A percentile compares a stretch with the other conserved stretches of the same genome.
Evolutionary conservation across 139 green algal species (phyloP).

Genomic region (Tetraselmis striata): DNA sequence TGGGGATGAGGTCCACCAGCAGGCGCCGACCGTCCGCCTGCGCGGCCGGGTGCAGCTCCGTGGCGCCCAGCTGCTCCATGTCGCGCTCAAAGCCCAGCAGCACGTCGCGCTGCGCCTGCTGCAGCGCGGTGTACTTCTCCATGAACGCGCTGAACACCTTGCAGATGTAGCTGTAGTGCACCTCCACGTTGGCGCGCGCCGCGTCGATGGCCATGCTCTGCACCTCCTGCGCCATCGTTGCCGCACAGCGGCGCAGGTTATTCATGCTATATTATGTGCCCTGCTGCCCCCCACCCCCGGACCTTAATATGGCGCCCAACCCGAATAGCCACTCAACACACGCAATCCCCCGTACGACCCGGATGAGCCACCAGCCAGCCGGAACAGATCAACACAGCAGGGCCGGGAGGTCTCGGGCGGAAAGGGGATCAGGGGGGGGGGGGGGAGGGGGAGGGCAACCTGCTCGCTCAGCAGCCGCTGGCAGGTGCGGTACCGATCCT

Average conservation of each 20-base stretch:
- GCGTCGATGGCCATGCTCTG: constrained; percentile 73
- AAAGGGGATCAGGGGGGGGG: not conserved
- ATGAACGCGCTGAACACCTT: constrained; percentile 50
- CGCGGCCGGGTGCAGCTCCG: constrained; percentile 49
- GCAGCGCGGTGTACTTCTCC: constrained; percentile 17
- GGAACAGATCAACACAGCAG: too few relatives aligned
- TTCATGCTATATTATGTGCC: too few relatives aligned
- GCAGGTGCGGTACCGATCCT: constrained; percentile 41
- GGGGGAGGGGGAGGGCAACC: not conserved
- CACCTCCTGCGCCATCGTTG: constrained; percentile 65
- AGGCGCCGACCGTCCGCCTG: constrained; percentile 10
- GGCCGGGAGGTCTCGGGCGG: too few relatives aligned
- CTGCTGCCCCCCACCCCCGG: too few relatives aligned
- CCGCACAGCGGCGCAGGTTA: too few relatives aligned
- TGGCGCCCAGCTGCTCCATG: constrained; percentile 47
- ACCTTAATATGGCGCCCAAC: too few relatives aligned
- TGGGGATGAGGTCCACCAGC: constrained; percentile 59
- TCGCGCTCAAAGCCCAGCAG: constrained; percentile 67
- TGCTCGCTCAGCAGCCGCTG: constrained; percentile 61
- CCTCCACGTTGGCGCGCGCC: constrained; percentile 77
- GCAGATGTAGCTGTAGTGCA: constrained; percentile 78
- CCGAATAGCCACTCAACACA: too few relatives aligned
- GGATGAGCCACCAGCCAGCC: too few relatives aligned
- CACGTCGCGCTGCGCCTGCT: constrained; percentile 51
- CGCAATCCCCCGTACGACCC: too few relatives aligned